Percentiles rank a stretch among this genome's conserved stretches.
Evolutionary conservation across 2,329 filamentous ascomycete species (phyloP).

Genomic region (Mycosphaerelloides madeirae): DNA sequence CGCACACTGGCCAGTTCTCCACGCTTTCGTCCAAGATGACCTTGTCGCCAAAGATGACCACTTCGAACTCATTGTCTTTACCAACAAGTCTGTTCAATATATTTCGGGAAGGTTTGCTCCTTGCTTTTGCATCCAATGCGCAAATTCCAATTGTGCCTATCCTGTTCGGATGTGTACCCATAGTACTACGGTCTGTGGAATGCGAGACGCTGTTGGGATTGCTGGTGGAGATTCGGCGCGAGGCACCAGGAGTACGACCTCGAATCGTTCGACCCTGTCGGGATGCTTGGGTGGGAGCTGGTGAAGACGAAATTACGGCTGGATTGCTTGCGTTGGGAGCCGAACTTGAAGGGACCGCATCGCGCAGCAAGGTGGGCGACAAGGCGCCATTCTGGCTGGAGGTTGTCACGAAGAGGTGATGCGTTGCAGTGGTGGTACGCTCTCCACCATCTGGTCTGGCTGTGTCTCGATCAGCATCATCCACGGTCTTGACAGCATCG

Average conservation of each 20-base stretch:
- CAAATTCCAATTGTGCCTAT: constrained; percentile 81
- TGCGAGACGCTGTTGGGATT: constrained; percentile 78
- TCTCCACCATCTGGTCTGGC: constrained; percentile 11
- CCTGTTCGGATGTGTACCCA: constrained; percentile 49
- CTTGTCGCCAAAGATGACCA: constrained; percentile 97
- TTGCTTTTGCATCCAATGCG: constrained; percentile 88
- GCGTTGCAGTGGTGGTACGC: constrained; percentile 40
- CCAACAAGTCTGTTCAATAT: constrained; percentile 89
- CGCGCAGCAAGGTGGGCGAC: constrained; percentile 40
- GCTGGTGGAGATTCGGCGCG: constrained; percentile 74
- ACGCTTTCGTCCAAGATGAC: constrained; percentile 96
- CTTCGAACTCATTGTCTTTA: constrained; percentile 90
- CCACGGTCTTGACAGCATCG: constrained; percentile 8
- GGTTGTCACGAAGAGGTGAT: constrained; percentile 42
- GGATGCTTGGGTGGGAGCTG: constrained; percentile 12
- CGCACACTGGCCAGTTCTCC: constrained; percentile 93
- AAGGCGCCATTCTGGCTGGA: constrained; percentile 42
- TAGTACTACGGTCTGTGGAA: constrained; percentile 62
- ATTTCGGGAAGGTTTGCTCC: constrained; percentile 94
- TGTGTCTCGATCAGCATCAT: constrained; percentile 12
- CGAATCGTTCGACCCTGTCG: constrained; percentile 35
- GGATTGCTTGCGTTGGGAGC: constrained; percentile 3
- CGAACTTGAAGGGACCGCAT: constrained; percentile 6
- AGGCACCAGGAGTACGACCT: constrained; percentile 47
- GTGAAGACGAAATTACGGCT: constrained; percentile 35